Conservation (phyloP, 73 alveolate species). For the Paramecium pentaurelia region DNA sequence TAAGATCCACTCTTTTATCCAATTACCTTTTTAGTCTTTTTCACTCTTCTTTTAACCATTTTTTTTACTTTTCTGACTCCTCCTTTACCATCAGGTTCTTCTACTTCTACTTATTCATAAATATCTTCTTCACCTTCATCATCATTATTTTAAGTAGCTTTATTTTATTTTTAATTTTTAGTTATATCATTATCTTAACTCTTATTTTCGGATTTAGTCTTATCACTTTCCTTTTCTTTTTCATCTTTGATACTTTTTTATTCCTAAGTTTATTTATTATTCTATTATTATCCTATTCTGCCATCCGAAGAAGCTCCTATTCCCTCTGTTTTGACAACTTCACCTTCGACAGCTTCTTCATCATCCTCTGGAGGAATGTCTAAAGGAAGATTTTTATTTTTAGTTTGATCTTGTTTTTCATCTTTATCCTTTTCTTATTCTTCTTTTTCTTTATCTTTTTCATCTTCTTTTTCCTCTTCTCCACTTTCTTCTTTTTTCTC, state of each 20-base stretch:
- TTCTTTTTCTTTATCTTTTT: neutral
- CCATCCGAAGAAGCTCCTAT: neutral
- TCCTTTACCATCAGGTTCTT: neutral
- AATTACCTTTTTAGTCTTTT: neutral
- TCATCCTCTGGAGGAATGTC: neutral
- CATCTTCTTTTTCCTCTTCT: neutral
- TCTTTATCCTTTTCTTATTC: neutral
- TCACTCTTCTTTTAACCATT: neutral
- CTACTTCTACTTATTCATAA: neutral
- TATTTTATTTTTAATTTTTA: too few relatives aligned
- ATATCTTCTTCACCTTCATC: neutral
- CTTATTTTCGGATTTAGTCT: neutral
- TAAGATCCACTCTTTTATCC: too few relatives aligned
- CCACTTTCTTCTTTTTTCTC: neutral
- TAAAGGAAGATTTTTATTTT: neutral
- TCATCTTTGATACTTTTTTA: neutral
- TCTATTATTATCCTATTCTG: neutral
- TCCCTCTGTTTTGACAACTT: neutral
- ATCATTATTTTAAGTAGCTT: too few relatives aligned
- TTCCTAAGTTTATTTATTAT: neutral
- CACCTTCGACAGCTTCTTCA: constrained; percentile 15
- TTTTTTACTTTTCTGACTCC: neutral
- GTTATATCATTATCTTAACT: neutral
- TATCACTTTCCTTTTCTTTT: neutral
- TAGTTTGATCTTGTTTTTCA: neutral